A percentile compares a stretch with the other conserved stretches of the same genome.
Conservation (phyloP, 1,284 basidiomycete genomes). For the Microstroma glucosiphilum region DNA sequence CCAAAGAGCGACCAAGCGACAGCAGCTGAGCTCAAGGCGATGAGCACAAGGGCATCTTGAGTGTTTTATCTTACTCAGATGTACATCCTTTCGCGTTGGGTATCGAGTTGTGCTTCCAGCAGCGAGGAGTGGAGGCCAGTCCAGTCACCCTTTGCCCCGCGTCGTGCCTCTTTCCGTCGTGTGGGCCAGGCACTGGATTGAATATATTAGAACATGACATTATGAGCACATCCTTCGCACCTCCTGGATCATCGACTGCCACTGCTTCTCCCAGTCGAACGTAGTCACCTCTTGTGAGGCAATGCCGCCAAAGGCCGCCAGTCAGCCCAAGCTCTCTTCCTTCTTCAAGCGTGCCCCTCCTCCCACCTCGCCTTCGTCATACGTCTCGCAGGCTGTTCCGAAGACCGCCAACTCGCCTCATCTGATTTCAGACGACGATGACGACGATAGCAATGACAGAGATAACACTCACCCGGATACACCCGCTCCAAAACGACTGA, state of each 20-base stretch:
- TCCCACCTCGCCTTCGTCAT: background rate
- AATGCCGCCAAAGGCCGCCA: slow-evolving; percentile 3
- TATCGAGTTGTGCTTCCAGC: background rate
- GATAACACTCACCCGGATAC: no score
- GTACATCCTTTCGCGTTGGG: background rate
- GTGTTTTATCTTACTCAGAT: background rate
- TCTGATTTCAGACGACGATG: background rate
- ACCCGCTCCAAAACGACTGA: background rate
- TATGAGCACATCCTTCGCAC: no score
- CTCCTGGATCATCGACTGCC: no score
- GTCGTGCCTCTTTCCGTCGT: background rate
- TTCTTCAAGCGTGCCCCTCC: background rate
- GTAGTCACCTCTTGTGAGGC: background rate
- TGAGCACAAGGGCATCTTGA: background rate
- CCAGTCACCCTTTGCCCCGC: background rate
- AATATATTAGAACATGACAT: no score
- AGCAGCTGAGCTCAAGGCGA: background rate
- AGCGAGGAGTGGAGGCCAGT: background rate
- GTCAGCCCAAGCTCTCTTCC: background rate
- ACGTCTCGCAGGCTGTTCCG: background rate
- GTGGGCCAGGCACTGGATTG: no score
- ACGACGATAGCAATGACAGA: background rate
- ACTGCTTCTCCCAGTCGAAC: no score
- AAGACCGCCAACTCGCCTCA: background rate
- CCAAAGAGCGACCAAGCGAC: background rate